These are phyloP conservation scores for Mycena maculata DNA, from an alignment of 768 basidiomycete genomes.

Conservation along the genomic window DNA sequence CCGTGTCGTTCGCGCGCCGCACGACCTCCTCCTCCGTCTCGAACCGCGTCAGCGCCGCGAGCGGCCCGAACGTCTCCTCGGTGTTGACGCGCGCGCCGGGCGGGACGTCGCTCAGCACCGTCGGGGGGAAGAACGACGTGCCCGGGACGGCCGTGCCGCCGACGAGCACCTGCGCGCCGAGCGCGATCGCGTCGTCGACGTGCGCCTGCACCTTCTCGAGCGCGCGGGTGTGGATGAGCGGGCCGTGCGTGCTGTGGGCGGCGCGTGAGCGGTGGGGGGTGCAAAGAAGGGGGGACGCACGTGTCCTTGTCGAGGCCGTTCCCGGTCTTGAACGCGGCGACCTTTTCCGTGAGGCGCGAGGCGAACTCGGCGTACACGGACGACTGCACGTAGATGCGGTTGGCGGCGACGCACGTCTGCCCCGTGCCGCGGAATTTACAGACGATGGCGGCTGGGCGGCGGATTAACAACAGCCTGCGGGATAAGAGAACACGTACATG, in stretches of 20 bases:
- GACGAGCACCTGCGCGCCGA: constrained; percentile 88
- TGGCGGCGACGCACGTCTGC: constrained; percentile 90
- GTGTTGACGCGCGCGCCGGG: constrained; percentile 67
- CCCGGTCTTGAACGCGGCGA: constrained; percentile 88
- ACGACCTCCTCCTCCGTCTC: constrained; percentile 95
- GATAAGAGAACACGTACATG: constrained; percentile 59
- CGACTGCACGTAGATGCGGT: constrained; percentile 93
- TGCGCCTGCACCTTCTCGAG: constrained; percentile 88
- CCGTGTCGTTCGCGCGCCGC: constrained; percentile 82
- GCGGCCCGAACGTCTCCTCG: constrained; percentile 97
- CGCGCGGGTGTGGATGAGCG: constrained; percentile 89
- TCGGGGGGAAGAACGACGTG: constrained; percentile 83
- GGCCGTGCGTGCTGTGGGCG: constrained; percentile 90
- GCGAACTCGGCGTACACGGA: constrained; percentile 94
- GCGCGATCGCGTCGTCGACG: constrained; percentile 86
- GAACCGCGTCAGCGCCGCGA: constrained; percentile 90
- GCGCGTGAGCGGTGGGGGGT: not conserved
- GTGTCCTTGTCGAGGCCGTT: constrained; percentile 83
- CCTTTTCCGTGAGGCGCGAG: constrained; percentile 83
- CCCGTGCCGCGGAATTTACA: constrained; percentile 87
- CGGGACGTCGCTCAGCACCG: constrained; percentile 89
- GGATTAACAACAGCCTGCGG: constrained; percentile 1
- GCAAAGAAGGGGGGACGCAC: constrained; percentile 55
- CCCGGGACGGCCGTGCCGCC: constrained; percentile 82
- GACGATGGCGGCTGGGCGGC: constrained; percentile 65